Percentiles rank a stretch among this genome's conserved stretches.
These are phyloP conservation scores for Chiua virens DNA, from an alignment of 768 basidiomycete species.

Conservation along the genomic window DNA sequence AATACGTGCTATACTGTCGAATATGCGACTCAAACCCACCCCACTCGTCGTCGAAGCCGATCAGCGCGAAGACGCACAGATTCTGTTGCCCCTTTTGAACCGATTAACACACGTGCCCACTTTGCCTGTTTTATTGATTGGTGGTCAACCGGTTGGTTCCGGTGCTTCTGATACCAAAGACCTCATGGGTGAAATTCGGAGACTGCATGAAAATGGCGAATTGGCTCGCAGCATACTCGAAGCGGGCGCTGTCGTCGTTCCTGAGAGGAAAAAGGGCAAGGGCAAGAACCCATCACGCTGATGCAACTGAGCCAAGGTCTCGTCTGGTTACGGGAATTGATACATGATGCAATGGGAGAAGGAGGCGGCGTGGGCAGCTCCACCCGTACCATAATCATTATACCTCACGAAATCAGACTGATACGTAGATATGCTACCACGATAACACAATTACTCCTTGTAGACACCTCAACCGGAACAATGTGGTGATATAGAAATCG, in stretches of 20 bases:
- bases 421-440: slow-evolving; percentile 5
- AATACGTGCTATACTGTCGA: slow-evolving; percentile 55
- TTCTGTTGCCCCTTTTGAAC: slow-evolving; percentile 58
- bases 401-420: slow-evolving; percentile 2
- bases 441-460: slow-evolving; percentile 4
- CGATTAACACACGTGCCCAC: slow-evolving; percentile 57
- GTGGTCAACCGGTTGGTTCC: slow-evolving; percentile 56
- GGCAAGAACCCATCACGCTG: slow-evolving; percentile 6
- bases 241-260: slow-evolving; percentile 60
- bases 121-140: slow-evolving; percentile 68
- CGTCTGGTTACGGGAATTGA: slow-evolving; percentile 7
- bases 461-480: background rate
- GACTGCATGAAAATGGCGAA: slow-evolving; percentile 48
- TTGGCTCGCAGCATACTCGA: slow-evolving; percentile 47
- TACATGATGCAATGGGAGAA: background rate
- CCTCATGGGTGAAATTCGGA: slow-evolving; percentile 49
- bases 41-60: slow-evolving; percentile 74
- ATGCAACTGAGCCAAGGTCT: background rate
- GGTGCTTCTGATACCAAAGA: slow-evolving; percentile 9
- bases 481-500: slow-evolving; percentile 1
- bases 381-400: background rate
- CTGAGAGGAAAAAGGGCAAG: slow-evolving; percentile 54
- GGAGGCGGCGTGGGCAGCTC: background rate
- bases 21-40: slow-evolving; percentile 57
- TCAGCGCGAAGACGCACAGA: slow-evolving; percentile 64